A percentile compares a stretch with the other conserved stretches of the same genome.
These are phyloP conservation scores for Aphanomyces euteiches DNA, from an alignment of 352 stramenopile genomes.

Conservation along the genomic window DNA sequence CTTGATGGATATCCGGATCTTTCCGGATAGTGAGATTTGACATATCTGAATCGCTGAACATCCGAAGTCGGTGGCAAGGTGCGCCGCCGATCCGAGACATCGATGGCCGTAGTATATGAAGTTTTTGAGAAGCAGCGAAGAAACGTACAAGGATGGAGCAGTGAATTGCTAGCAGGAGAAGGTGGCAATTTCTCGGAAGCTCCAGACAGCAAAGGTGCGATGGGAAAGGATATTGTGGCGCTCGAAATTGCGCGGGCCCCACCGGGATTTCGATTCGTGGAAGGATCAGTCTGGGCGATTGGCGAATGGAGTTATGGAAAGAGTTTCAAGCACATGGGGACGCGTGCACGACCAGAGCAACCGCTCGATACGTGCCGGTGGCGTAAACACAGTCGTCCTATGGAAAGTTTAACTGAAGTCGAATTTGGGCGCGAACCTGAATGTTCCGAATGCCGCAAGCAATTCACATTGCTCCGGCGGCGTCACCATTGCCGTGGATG, in stretches of 20 bases:
- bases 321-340: slow-evolving; percentile 26
- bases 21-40: too few species aligned
- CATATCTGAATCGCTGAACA: too few species aligned
- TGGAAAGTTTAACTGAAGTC: slow-evolving; percentile 19
- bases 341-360: not conserved
- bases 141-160: slow-evolving; percentile 28
- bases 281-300: slow-evolving; percentile 17
- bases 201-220: slow-evolving; percentile 9
- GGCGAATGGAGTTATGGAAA: slow-evolving; percentile 28
- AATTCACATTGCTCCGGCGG: slow-evolving; percentile 75
- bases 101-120: slow-evolving; percentile 13
- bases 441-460: slow-evolving; percentile 70
- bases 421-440: slow-evolving; percentile 65
- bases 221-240: slow-evolving; percentile 20
- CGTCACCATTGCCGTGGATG: slow-evolving; percentile 82
- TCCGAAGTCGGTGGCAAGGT: too few species aligned
- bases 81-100: too few species aligned
- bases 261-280: slow-evolving; percentile 11
- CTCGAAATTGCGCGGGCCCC: slow-evolving; percentile 9
- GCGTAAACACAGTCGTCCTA: slow-evolving; percentile 8
- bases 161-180: slow-evolving; percentile 21
- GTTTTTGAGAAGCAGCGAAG: slow-evolving; percentile 26
- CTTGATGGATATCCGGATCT: too few species aligned
- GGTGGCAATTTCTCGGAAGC: slow-evolving; percentile 24
- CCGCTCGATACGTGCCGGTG: slow-evolving; percentile 25